phyloP scores from a whole-genome alignment of 129 eudicot genomes.

The Ambrosia artemisiifolia region DNA sequence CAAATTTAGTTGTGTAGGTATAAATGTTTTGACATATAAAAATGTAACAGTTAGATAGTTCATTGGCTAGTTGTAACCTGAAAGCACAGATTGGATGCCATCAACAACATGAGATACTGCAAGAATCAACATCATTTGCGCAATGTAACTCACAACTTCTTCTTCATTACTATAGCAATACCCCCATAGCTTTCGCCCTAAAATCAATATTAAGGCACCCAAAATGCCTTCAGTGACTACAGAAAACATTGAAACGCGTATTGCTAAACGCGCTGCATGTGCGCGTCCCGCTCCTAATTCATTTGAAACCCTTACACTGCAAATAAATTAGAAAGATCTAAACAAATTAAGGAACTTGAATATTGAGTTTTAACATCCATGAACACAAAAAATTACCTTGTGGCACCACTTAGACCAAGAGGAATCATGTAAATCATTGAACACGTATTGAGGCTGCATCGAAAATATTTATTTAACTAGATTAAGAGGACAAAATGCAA shows the following conservation, averaged over 20 bases:
- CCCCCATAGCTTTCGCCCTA: conserved; percentile 51
- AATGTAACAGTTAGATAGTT: neutral
- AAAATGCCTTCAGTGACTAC: conserved; percentile 39
- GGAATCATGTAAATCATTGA: conserved; percentile 71
- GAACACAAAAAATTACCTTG: conserved; percentile 59
- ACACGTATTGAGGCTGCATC: conserved; percentile 64
- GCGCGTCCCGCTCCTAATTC: conserved; percentile 57
- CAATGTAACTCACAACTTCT: conserved; percentile 50
- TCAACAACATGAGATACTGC: conserved; percentile 49
- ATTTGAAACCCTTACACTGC: conserved; percentile 52
- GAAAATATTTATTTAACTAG: neutral
- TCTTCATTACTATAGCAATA: conserved; percentile 54
- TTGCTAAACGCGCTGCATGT: conserved; percentile 41
- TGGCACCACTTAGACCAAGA: conserved; percentile 70
- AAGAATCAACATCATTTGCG: conserved; percentile 43
- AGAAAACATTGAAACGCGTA: conserved; percentile 24
- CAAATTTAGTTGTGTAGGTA: neutral
- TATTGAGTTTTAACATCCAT: too few species aligned
- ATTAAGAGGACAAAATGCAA: neutral
- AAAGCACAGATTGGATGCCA: conserved; percentile 71
- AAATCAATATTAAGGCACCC: conserved; percentile 34
- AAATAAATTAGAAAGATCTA: neutral
- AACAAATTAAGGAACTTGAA: neutral
- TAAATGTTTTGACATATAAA: neutral
- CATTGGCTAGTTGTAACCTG: conserved; percentile 39